Evolutionary conservation across 768 basidiomycete species (phyloP), one percentile per base, ranked within the genome.

Genomic region (Trametes maxima): DNA sequence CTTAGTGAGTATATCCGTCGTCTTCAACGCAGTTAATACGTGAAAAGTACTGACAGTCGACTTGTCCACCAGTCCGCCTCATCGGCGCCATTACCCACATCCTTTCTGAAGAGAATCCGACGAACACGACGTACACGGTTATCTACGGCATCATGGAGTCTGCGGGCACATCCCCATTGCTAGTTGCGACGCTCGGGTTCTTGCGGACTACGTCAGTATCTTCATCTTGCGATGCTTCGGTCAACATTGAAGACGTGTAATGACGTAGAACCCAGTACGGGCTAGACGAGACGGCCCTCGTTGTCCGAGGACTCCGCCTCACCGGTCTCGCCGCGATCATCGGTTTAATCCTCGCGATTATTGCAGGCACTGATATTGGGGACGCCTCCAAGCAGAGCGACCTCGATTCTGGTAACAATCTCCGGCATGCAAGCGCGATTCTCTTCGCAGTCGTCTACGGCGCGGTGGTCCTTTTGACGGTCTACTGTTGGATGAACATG

Each of bases 81-180:
- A 74, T 85, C 8, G 83, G 82, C 14, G 85, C 82, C 28, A 80
- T 82, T 17, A 71, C 89, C 25, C 73, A 84, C 16, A 75, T 90
- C 49, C 83, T 85, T 22, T 83, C 78, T 25, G 81, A 88, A 69
- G 59, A 78, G 37, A 63, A 76, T 36, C 66, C 79, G 1, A 65
- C 71, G 25, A 79, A 81, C 42, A 67, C 65, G 39, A 79, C 79
- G 49, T 65, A 88, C 37, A 81, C 81, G 62, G 77, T 79, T 49
- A 81, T 85, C 43, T 82, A 83, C 36, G 82, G 82, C 62, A 80
- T 75, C 21, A 69, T 80, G 11, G 76, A 77, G 55, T 65, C 70
- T 2, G 69, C 77, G 25, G 78, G 78, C 12, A 44, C 78, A n/a
- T 76, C 78, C 0, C 79, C 79, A 16, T 64, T 79, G 28, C 59